A percentile compares a stretch with the other conserved stretches of the same genome.
phyloP scores from a whole-genome alignment of 2,329 filamentous ascomycete species.

The Ascochyta clinopodiicola region DNA sequence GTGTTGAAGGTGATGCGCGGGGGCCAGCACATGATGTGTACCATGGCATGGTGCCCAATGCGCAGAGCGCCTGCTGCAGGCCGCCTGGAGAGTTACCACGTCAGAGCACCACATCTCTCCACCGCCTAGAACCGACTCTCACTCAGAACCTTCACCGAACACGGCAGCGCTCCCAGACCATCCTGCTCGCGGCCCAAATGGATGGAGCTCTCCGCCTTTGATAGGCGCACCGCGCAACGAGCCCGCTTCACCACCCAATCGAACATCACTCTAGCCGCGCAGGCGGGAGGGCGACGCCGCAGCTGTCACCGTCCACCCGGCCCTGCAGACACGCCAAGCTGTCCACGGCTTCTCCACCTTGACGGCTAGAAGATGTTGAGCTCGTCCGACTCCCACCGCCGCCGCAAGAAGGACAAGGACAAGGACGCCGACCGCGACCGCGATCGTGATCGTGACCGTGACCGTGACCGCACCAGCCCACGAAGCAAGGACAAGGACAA shows the following conservation, averaged over 20 bases:
- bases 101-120: conserved; percentile 23
- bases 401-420: conserved; percentile 50
- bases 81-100: conserved; percentile 17
- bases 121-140: conserved; percentile 4
- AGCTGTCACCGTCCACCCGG: conserved; percentile 17
- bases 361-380: conserved; percentile 33
- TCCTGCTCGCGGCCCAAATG: conserved; percentile 30
- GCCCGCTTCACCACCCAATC: conserved; percentile 39
- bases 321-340: conserved; percentile 27
- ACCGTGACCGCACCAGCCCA: conserved; percentile 2
- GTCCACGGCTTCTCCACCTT: conserved; percentile 23
- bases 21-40: not conserved
- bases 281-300: conserved; percentile 20
- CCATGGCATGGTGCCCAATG: not conserved
- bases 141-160: conserved; percentile 14
- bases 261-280: conserved; percentile 38
- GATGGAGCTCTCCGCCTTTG: conserved; percentile 34
- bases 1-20: conserved; percentile 4
- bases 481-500: conserved; percentile 36
- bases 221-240: conserved; percentile 41
- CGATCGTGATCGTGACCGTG: conserved; percentile 4
- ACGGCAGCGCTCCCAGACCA: conserved; percentile 3
- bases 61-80: not conserved
- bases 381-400: conserved; percentile 45
- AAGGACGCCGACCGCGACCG: conserved; percentile 5